Percentiles rank a stretch among this genome's conserved stretches.
Conservation (phyloP, 768 basidiomycete genomes). For the Favolaschia claudopus region DNA sequence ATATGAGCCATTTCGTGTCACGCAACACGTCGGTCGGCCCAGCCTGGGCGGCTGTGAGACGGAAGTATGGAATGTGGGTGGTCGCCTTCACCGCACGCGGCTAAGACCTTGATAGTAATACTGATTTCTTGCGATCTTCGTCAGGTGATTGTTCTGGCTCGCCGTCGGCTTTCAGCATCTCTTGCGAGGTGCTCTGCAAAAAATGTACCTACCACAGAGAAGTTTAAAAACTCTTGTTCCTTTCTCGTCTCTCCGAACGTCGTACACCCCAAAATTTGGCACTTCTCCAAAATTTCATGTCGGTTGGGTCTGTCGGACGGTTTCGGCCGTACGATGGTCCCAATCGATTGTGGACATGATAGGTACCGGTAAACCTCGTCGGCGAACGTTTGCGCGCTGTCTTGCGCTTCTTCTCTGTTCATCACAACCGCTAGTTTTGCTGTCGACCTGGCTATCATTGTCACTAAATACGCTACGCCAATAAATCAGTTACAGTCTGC, state of each 20-base stretch:
- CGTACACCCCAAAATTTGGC: conserved; percentile 1
- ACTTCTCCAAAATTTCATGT: not conserved
- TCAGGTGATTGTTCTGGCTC: conserved; percentile 18
- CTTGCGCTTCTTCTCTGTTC: no score
- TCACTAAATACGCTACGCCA: no score
- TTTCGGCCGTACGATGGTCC: not conserved
- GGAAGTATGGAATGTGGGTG: conserved; percentile 69
- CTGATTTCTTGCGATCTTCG: conserved; percentile 8
- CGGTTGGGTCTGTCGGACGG: not conserved
- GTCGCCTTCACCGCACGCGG: not conserved
- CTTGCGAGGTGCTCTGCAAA: not conserved
- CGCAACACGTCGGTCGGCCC: conserved; percentile 66
- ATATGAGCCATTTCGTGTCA: conserved; percentile 80
- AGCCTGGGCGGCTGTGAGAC: conserved; percentile 78
- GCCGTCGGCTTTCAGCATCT: conserved; percentile 16
- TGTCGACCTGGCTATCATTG: no score
- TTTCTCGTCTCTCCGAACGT: not conserved
- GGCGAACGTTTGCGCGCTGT: no score
- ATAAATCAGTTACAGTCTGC: no score
- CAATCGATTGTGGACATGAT: conserved; percentile 2
- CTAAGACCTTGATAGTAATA: conserved; percentile 6
- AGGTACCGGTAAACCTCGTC: no score
- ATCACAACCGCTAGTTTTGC: no score
- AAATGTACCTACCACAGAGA: conserved; percentile 13
- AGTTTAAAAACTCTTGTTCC: conserved; percentile 7